Evolutionary conservation across 345 rosid genomes (phyloP).

Genomic region (Trapa bicornis): DNA sequence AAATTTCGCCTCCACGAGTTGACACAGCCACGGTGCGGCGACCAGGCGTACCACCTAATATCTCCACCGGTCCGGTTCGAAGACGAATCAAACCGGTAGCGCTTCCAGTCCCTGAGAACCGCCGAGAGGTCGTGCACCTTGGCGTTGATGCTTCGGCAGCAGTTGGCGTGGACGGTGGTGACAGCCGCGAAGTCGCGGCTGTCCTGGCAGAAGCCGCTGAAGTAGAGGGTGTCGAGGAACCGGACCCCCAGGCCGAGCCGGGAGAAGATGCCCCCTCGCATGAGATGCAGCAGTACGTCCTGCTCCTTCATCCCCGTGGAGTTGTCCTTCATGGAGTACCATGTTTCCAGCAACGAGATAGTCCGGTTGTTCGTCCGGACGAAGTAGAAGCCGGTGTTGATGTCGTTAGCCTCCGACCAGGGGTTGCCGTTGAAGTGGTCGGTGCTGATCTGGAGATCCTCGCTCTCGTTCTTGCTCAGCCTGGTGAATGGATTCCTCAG

Average conservation of each 20-base stretch:
- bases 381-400: slow-evolving; percentile 71
- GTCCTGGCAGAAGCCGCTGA: slow-evolving; percentile 73
- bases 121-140: slow-evolving; percentile 45
- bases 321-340: slow-evolving; percentile 50
- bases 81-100: slow-evolving; percentile 14
- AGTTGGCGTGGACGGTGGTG: slow-evolving; percentile 68
- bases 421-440: slow-evolving; percentile 25
- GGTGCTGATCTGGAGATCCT: slow-evolving; percentile 30
- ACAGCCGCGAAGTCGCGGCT: slow-evolving; percentile 40
- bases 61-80: background rate
- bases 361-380: slow-evolving; percentile 58
- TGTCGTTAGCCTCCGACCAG: slow-evolving; percentile 16
- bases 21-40: slow-evolving; percentile 14
- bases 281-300: slow-evolving; percentile 42
- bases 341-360: slow-evolving; percentile 37
- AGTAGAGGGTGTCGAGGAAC: slow-evolving; percentile 39
- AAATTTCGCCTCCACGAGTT: background rate
- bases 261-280: slow-evolving; percentile 20
- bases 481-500: slow-evolving; percentile 25
- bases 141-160: slow-evolving; percentile 60
- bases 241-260: slow-evolving; percentile 30
- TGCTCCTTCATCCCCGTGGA: slow-evolving; percentile 56
- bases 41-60: slow-evolving; percentile 22
- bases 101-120: slow-evolving; percentile 56
- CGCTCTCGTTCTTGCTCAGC: slow-evolving; percentile 11